These are phyloP conservation scores for Gossypium arboreum DNA, from an alignment of 345 rosid genomes.

Conservation along the genomic window DNA sequence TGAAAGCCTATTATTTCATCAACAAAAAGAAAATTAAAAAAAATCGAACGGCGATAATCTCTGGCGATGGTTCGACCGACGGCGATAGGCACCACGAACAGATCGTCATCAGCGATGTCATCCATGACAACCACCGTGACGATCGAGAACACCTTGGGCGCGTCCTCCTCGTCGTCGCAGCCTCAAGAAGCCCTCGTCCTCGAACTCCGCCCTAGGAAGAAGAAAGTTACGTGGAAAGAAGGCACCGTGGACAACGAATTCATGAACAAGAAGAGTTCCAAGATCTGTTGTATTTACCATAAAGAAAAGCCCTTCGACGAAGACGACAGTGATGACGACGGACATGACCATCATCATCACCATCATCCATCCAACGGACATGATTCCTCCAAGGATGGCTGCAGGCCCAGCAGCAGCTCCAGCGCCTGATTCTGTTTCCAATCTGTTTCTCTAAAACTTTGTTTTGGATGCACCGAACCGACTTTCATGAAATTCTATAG, in stretches of 20 bases:
- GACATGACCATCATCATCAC: slow-evolving; percentile 25
- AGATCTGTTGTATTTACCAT: slow-evolving; percentile 97
- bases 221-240: slow-evolving; percentile 91
- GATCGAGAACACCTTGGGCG: slow-evolving; percentile 29
- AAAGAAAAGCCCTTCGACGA: slow-evolving; percentile 88
- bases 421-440: slow-evolving; percentile 6
- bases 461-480: background rate
- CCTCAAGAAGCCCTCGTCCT: slow-evolving; percentile 51
- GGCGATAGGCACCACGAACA: slow-evolving; percentile 30
- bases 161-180: slow-evolving; percentile 26
- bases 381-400: slow-evolving; percentile 23
- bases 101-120: slow-evolving; percentile 17
- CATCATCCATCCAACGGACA: slow-evolving; percentile 19
- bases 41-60: background rate
- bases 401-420: slow-evolving; percentile 12
- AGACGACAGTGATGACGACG: slow-evolving; percentile 82
- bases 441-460: background rate
- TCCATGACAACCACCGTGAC: slow-evolving; percentile 45
- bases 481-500: background rate
- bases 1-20: too few species aligned
- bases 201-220: slow-evolving; percentile 63
- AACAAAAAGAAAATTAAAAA: too few species aligned
- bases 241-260: slow-evolving; percentile 96
- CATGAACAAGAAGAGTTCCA: slow-evolving; percentile 94
- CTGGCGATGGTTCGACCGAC: slow-evolving; percentile 21